Evolutionary conservation across 2,329 filamentous ascomycete species (phyloP).

Genomic region (Epichloe amarillans): DNA sequence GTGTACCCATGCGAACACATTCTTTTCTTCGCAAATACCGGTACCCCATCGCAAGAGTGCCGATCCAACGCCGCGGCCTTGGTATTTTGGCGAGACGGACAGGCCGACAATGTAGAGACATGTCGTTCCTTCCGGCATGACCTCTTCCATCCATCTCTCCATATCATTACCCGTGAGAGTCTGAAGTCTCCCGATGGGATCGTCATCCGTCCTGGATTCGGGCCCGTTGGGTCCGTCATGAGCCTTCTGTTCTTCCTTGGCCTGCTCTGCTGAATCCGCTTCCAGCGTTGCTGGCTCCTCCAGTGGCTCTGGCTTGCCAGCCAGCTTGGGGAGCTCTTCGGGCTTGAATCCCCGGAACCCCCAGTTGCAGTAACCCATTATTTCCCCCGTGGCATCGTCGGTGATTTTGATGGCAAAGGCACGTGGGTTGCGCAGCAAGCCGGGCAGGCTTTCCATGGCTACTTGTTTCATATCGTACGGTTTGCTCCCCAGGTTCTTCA

Average conservation of each 20-base stretch:
- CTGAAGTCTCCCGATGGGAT: conserved; percentile 16
- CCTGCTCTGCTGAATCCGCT: not conserved
- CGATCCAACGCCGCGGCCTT: conserved; percentile 19
- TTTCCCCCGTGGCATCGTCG: conserved; percentile 13
- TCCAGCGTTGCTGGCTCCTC: not conserved
- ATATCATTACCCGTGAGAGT: conserved; percentile 18
- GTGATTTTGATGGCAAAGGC: conserved; percentile 20
- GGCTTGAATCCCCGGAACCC: conserved; percentile 17
- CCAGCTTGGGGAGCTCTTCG: conserved; percentile 10
- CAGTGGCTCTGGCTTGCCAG: conserved; percentile 7
- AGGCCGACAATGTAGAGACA: conserved; percentile 20
- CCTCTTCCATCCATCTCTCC: conserved; percentile 15
- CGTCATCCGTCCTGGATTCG: conserved; percentile 8
- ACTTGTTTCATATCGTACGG: conserved; percentile 17
- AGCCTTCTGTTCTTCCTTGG: not conserved
- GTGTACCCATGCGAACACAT: conserved; percentile 21
- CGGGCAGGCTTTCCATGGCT: conserved; percentile 12
- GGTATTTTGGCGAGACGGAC: conserved; percentile 18
- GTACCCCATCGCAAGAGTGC: conserved; percentile 20
- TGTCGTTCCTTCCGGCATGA: conserved; percentile 19
- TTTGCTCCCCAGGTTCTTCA: conserved; percentile 19
- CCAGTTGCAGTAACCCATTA: conserved; percentile 20
- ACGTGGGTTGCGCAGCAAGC: conserved; percentile 11
- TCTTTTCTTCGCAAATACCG: conserved; percentile 14
- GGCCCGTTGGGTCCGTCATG: not conserved